These are phyloP conservation scores for Heliamphora pulchella DNA, from an alignment of 179 eudicot genomes.

Conservation along the genomic window DNA sequence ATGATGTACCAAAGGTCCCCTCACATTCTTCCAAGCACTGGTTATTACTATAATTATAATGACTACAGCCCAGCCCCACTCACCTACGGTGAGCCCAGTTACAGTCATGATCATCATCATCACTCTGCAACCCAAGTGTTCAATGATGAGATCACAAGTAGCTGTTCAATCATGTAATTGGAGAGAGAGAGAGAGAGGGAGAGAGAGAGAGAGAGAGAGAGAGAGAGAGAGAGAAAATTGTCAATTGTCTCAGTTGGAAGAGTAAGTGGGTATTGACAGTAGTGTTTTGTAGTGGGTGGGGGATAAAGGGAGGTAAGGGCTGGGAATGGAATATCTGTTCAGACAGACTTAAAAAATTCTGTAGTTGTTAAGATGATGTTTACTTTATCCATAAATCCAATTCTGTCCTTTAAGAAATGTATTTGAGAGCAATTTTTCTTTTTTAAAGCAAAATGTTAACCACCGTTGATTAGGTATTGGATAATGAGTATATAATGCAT, in stretches of 20 bases:
- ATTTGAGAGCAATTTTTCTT: no score
- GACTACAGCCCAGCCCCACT: slow-evolving; percentile 26
- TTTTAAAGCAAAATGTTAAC: no score
- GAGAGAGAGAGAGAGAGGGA: not conserved
- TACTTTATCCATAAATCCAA: no score
- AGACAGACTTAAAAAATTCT: no score
- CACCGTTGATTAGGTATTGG: no score
- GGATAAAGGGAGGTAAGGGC: no score
- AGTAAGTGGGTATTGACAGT: not conserved
- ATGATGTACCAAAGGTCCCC: slow-evolving; percentile 71
- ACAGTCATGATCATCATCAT: slow-evolving; percentile 11
- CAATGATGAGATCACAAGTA: slow-evolving; percentile 47
- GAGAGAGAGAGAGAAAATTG: not conserved
- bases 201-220: not conserved
- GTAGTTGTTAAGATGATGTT: no score
- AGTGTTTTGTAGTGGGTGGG: not conserved
- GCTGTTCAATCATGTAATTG: slow-evolving; percentile 56
- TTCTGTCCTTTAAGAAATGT: no score
- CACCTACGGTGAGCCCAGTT: slow-evolving; percentile 26
- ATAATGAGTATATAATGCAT: no score
- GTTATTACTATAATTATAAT: slow-evolving; percentile 44
- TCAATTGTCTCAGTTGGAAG: not conserved
- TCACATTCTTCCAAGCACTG: slow-evolving; percentile 46
- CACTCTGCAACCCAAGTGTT: slow-evolving; percentile 35
- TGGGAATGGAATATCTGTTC: no score